phyloP scores from a whole-genome alignment of 2,329 filamentous ascomycete species.

The Aureobasidium sp. region DNA sequence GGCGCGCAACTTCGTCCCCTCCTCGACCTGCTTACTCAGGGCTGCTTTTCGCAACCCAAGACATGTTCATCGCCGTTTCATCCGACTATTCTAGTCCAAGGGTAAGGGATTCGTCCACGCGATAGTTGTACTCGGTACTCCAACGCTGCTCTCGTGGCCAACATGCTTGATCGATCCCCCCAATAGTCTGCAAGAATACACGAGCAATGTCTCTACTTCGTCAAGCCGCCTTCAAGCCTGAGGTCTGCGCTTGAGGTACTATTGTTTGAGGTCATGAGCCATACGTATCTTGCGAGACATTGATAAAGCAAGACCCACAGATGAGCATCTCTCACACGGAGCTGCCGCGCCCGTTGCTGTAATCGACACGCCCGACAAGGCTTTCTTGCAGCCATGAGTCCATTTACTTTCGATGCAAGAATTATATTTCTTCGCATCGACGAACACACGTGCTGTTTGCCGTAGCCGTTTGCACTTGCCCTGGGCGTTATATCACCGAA shows the following conservation, averaged over 20 bases:
- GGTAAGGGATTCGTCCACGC: not conserved
- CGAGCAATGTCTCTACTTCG: not conserved
- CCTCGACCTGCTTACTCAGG: not conserved
- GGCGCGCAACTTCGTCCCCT: not conserved
- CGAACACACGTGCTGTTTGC: not conserved
- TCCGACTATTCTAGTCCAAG: not conserved
- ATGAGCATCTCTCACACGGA: not conserved
- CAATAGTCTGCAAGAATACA: not conserved
- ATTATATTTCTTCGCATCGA: not conserved
- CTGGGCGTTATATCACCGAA: not conserved
- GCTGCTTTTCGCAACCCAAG: not conserved
- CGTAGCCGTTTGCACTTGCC: not conserved
- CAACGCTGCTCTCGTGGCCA: not conserved
- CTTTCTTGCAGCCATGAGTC: not conserved
- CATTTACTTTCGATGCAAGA: not conserved
- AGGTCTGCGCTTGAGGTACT: not conserved
- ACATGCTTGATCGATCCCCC: not conserved
- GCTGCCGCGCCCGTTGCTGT: not conserved
- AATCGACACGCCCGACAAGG: not conserved
- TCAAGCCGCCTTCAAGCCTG: not conserved
- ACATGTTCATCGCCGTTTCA: not conserved
- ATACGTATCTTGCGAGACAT: slow-evolving; percentile 1
- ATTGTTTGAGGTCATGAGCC: not conserved
- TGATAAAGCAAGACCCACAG: slow-evolving; percentile 12
- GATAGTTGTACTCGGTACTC: not conserved